Evolutionary conservation across 2,329 filamentous ascomycete genomes (phyloP), one percentile per base, ranked within the genome.

Genomic region (Fusarium newnesense): DNA sequence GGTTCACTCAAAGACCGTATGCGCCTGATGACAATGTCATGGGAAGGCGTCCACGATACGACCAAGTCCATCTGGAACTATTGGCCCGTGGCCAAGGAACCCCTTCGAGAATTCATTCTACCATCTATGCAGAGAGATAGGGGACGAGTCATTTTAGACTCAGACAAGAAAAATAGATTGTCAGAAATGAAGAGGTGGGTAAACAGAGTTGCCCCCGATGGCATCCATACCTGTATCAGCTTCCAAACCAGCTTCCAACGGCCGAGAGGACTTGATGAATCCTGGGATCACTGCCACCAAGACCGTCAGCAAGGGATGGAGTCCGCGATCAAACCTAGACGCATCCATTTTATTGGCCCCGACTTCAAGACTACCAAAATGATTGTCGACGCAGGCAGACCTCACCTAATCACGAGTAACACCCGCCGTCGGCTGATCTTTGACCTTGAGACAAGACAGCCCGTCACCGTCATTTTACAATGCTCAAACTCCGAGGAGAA

Each of bases 1-100:
- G 40, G 50, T 12, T 2, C 24, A 28, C n/a, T 26, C 2, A 18
- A 16, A 2, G 0, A 0, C 19, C 34, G 24, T 4, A 40, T 54
- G 34, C 34, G 50, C 7, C 6, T 54, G 13, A 40, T 54, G 34
- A 40, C 34, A 11, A 54, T 54, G 50, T 54, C 50, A 28, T 54
- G 50, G 50, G 50, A 40, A 28, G 24, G 24, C 26, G 0, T 40
- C 6, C 50, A n/a, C 19, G 13, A 54, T 7, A 54, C 40, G 24
- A 54, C 50, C 8, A 26, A 12, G 11, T 19, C 36, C 7, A 28
- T 54, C 13, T 54, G 50, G 50, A 39, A 40, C 34, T 37, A n/a
- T 28, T 40, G 19, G 24, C 50, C 34, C 24, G 15, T 10, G 5
- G 34, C 50, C 13, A 28, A 12, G 19, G 50, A 54, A 18, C 34